Evolutionary conservation across 371 early-diverging fungal species (phyloP).

Genomic region (Apophysomyces variabilis): DNA sequence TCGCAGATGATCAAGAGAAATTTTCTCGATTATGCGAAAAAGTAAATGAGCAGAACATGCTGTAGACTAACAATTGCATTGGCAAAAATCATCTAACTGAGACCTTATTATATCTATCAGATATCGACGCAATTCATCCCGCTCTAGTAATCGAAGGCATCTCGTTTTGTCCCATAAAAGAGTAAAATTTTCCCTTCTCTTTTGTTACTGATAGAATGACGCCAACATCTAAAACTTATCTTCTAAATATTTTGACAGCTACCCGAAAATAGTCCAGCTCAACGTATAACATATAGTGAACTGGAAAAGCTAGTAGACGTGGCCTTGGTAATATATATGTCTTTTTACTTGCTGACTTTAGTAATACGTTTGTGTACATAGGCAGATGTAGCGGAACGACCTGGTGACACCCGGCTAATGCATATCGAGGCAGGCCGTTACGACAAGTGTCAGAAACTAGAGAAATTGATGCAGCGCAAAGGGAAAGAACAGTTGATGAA

Average conservation of each 20-base stretch:
- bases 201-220: too few relatives aligned
- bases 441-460: not conserved
- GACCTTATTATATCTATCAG: too few relatives aligned
- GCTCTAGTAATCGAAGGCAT: too few relatives aligned
- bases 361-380: not conserved
- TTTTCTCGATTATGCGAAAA: conserved; percentile 6
- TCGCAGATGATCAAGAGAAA: conserved; percentile 8
- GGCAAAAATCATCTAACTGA: too few relatives aligned
- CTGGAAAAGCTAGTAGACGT: not conserved
- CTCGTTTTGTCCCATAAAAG: too few relatives aligned
- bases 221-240: too few relatives aligned
- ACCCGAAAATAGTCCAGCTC: too few relatives aligned
- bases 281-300: too few relatives aligned
- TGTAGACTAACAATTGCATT: not conserved
- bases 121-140: too few relatives aligned
- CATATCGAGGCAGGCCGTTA: not conserved
- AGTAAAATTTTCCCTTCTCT: too few relatives aligned
- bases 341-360: not conserved
- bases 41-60: not conserved
- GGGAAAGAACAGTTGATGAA: conserved; percentile 3
- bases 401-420: not conserved
- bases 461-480: conserved; percentile 1
- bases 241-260: too few relatives aligned
- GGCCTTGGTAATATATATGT: not conserved
- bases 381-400: not conserved